Evolutionary conservation across 495 filamentous ascomycete genomes (phyloP).

Genomic region (Hypoxylon subgilvum): DNA sequence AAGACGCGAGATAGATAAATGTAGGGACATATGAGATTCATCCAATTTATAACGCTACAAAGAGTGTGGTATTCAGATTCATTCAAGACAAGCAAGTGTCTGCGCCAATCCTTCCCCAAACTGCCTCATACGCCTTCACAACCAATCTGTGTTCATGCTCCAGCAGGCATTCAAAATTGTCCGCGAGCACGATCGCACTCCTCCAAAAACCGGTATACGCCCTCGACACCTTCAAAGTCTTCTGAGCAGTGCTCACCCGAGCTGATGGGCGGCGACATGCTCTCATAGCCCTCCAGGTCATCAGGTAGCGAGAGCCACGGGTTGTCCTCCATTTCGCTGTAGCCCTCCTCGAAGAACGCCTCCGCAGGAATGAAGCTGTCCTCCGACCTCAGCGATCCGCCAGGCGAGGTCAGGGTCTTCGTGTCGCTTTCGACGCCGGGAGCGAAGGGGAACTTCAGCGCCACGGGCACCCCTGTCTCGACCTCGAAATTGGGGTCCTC

Average conservation of each 20-base stretch:
- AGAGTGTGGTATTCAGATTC: constrained; percentile 37
- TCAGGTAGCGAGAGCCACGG: constrained; percentile 53
- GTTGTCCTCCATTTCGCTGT: constrained; percentile 48
- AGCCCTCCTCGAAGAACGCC: constrained; percentile 46
- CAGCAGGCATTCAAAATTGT: constrained; percentile 23
- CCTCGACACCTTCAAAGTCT: constrained; percentile 79
- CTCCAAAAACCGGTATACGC: constrained; percentile 85
- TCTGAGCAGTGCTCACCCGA: constrained; percentile 52
- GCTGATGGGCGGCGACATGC: constrained; percentile 52
- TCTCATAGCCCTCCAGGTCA: constrained; percentile 57
- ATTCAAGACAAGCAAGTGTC: neutral
- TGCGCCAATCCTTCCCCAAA: neutral
- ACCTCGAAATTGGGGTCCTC: constrained; percentile 78
- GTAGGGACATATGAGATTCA: constrained; percentile 34
- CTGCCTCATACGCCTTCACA: constrained; percentile 8
- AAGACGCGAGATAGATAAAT: neutral
- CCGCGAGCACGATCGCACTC: constrained; percentile 74
- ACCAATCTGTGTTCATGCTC: constrained; percentile 8
- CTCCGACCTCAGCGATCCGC: constrained; percentile 51
- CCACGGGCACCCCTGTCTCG: constrained; percentile 68
- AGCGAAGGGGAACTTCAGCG: constrained; percentile 85
- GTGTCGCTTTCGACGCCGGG: constrained; percentile 56
- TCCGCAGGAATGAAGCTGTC: constrained; percentile 48
- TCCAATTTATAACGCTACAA: too few relatives aligned
- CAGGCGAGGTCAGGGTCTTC: constrained; percentile 57